phyloP scores from a whole-genome alignment of 2,329 filamentous ascomycete species.

The Pestalotiopsis sp. region DNA sequence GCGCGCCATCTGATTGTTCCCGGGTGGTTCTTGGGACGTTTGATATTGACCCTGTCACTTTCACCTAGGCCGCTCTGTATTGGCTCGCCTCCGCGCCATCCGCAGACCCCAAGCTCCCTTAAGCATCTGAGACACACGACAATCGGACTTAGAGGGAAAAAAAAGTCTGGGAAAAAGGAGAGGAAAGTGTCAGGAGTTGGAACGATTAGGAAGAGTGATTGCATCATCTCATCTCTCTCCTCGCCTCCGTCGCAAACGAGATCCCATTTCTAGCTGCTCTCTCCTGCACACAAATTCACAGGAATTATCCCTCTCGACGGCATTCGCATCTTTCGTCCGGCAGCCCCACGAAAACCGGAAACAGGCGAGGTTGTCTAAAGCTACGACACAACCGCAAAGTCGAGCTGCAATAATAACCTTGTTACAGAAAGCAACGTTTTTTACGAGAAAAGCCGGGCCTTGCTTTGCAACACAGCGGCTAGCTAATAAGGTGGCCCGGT shows the following conservation, averaged over 20 bases:
- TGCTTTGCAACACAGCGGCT: background rate
- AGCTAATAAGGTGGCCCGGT: background rate
- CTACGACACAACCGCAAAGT: background rate
- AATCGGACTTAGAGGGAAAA: background rate
- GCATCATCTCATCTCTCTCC: background rate
- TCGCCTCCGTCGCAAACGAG: background rate
- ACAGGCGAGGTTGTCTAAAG: background rate
- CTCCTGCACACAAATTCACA: background rate
- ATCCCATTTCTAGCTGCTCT: background rate
- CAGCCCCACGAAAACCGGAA: background rate
- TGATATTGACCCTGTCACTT: background rate
- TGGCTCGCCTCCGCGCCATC: slow-evolving; percentile 8
- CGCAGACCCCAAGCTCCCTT: slow-evolving; percentile 8
- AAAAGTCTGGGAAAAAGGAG: background rate
- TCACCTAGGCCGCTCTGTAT: background rate
- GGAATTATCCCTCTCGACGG: background rate
- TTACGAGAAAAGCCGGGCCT: slow-evolving; percentile 1
- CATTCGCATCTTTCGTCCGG: background rate
- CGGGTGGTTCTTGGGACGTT: background rate
- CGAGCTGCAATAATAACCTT: slow-evolving; percentile 12
- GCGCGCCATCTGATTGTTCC: background rate
- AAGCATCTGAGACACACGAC: slow-evolving; percentile 13
- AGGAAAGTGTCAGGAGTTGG: background rate
- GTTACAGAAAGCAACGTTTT: slow-evolving; percentile 6
- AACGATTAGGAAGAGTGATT: background rate